Base-by-base conservation (phyloP, 768 basidiomycete genomes). In the Trametes villosa region DNA sequence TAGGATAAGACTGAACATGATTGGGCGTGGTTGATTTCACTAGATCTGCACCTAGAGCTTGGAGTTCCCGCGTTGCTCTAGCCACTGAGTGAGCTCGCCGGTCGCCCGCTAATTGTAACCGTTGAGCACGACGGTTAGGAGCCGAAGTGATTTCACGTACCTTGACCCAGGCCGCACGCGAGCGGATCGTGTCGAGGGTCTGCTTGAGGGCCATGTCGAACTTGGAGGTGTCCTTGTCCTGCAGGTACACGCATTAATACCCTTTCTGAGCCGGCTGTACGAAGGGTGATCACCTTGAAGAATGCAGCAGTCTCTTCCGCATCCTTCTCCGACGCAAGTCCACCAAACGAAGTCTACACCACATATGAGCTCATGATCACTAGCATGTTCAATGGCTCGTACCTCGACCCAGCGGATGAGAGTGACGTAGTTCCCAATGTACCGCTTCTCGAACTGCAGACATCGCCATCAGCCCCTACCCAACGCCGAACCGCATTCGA, bases 201-300 rank as follows among this genome's bases (percentile, higher is more conserved):
- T 94, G 91, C 1, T 82, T 78, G 45, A 93, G 76, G 2, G 80
- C 76, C 70, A 88, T 77, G 66, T 80, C 76, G 75, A 85, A 92
- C 72, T 87, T 89, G 53, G 86, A 85, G 7, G 80, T 85, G 72
- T 91, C 86, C 74, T 85, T 88, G 70, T 78, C 79, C 85, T 88
- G 59, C 4, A 18, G 13, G 13, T 24, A 22, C 20, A 22, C 45
- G 1, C 5, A 4, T 53, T 67, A 54, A 24, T 18, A 38, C 34
- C 26, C 15, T 7, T 20, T 4, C 9, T 3, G 33, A 13, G 29
- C 3, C n/a, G 4, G 22, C 22, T 24, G 9, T 36, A 5, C 27
- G 24, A 6, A 24, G 4, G 18, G 18, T 8, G 13, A 75, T 72
- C 71, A 86, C 89, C 79, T 87, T 83, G 80, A 94, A 98, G 81